Evolutionary conservation across 805 yeast species (phyloP).

Genomic region (Schizosaccharomyces osmophilus): DNA sequence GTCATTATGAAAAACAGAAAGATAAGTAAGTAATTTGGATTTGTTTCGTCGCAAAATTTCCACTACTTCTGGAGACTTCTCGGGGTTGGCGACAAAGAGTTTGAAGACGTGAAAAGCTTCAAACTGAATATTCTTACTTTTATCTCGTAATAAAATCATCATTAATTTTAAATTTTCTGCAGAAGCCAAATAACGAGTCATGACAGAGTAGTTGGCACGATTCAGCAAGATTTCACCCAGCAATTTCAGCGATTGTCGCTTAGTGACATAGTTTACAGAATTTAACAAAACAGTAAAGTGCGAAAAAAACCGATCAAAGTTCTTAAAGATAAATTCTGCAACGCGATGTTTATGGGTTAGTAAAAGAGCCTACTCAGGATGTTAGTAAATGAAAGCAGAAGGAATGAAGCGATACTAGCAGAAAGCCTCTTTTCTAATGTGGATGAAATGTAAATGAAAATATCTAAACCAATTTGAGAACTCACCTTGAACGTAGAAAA

Average conservation of each 20-base stretch:
- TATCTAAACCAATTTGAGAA: neutral
- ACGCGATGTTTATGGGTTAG: slow-evolving; percentile 46
- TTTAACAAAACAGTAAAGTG: slow-evolving; percentile 46
- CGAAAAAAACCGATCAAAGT: slow-evolving; percentile 22
- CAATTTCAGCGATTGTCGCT: slow-evolving; percentile 62
- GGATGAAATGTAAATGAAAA: neutral
- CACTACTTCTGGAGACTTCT: slow-evolving; percentile 50
- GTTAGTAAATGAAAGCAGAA: neutral
- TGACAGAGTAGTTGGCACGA: slow-evolving; percentile 43
- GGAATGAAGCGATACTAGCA: neutral
- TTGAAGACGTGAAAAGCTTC: slow-evolving; percentile 89
- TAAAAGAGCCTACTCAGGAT: slow-evolving; percentile 24
- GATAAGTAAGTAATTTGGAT: slow-evolving; percentile 44
- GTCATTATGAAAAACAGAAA: slow-evolving; percentile 37
- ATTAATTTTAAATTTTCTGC: slow-evolving; percentile 63
- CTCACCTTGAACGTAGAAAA: slow-evolving; percentile 39
- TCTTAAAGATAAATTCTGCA: slow-evolving; percentile 33
- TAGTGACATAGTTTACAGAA: slow-evolving; percentile 69
- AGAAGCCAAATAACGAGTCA: slow-evolving; percentile 54
- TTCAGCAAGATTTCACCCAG: slow-evolving; percentile 47
- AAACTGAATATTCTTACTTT: slow-evolving; percentile 63
- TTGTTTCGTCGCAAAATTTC: slow-evolving; percentile 72
- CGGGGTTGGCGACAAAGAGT: slow-evolving; percentile 85
- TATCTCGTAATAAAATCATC: slow-evolving; percentile 70
- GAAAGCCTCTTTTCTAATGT: too few relatives aligned